Conservation (phyloP, 1,284 basidiomycete genomes). For the Butyriboletus appendiculatus region DNA sequence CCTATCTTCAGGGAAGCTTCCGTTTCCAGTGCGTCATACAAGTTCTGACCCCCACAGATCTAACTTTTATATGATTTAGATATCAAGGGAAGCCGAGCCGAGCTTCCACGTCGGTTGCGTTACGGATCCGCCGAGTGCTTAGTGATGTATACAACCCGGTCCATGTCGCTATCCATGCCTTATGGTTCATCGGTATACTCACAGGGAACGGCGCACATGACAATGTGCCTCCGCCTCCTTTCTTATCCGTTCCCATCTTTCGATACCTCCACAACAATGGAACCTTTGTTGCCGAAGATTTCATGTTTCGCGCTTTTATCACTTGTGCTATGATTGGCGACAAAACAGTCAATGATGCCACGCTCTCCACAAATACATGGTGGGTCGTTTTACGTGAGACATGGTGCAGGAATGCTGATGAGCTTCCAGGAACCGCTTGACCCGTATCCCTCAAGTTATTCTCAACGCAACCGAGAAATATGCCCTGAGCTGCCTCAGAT, state of each 20-base stretch:
- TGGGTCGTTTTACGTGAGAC: slow-evolving; percentile 16
- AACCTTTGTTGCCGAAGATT: slow-evolving; percentile 29
- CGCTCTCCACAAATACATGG: slow-evolving; percentile 48
- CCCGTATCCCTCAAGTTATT: slow-evolving; percentile 29
- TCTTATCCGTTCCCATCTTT: slow-evolving; percentile 34
- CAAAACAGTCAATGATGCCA: slow-evolving; percentile 58
- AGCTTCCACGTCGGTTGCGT: slow-evolving; percentile 9
- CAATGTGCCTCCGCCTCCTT: slow-evolving; percentile 5
- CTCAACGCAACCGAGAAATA: slow-evolving; percentile 35
- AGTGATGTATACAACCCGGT: slow-evolving; percentile 24
- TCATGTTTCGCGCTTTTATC: slow-evolving; percentile 43
- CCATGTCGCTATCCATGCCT: slow-evolving; percentile 44
- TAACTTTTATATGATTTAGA: slow-evolving; percentile 16
- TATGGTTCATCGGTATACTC: slow-evolving; percentile 49
- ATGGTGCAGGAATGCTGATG: slow-evolving; percentile 8
- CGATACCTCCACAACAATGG: slow-evolving; percentile 33
- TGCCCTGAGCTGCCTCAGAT: slow-evolving; percentile 31
- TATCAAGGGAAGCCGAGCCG: slow-evolving; percentile 12
- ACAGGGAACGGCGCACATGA: slow-evolving; percentile 6
- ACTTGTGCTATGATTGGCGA: slow-evolving; percentile 53
- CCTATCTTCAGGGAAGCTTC: slow-evolving; percentile 20
- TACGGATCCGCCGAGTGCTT: slow-evolving; percentile 25
- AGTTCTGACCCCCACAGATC: neutral
- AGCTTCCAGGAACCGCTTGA: slow-evolving; percentile 29
- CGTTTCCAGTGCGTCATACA: slow-evolving; percentile 27